Evolutionary conservation across 2,329 filamentous ascomycete species (phyloP).

Genomic region (Pseudocercospora vitis): DNA sequence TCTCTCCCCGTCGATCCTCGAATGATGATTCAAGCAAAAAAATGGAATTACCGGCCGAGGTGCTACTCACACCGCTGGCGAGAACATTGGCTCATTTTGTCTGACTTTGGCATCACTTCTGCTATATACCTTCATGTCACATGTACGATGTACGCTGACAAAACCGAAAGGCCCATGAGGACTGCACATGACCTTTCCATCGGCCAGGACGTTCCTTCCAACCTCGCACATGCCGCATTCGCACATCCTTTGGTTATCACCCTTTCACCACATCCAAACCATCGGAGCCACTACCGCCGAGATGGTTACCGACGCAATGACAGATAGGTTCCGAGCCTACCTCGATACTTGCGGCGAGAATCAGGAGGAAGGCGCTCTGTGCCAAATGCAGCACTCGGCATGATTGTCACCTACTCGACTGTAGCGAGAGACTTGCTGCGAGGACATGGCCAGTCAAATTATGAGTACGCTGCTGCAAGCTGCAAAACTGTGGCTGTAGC

Average conservation of each 20-base stretch:
- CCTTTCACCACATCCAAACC: slow-evolving; percentile 30
- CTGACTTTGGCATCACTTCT: slow-evolving; percentile 12
- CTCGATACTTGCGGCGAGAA: slow-evolving; percentile 21
- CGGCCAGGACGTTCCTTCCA: slow-evolving; percentile 22
- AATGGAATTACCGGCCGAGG: slow-evolving; percentile 33
- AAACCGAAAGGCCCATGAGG: background rate
- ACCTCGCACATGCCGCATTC: slow-evolving; percentile 26
- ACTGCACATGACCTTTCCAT: background rate
- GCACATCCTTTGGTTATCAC: slow-evolving; percentile 32
- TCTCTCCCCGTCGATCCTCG: background rate
- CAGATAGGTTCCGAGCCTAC: slow-evolving; percentile 21
- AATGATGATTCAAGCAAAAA: slow-evolving; percentile 29
- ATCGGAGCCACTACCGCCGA: slow-evolving; percentile 27
- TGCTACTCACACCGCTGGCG: slow-evolving; percentile 21
- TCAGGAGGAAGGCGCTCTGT: slow-evolving; percentile 1
- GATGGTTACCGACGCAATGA: slow-evolving; percentile 27
- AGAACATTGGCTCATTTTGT: slow-evolving; percentile 21
- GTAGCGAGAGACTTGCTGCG: background rate
- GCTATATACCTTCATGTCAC: background rate
- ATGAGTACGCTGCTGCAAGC: slow-evolving; percentile 17
- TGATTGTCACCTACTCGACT: slow-evolving; percentile 14
- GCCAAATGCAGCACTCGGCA: slow-evolving; percentile 22
- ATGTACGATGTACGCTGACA: background rate
- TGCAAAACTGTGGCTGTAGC: slow-evolving; percentile 8
- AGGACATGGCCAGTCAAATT: slow-evolving; percentile 20